phyloP scores from a whole-genome alignment of 768 basidiomycete genomes.

The Infundibulicybe gibba region DNA sequence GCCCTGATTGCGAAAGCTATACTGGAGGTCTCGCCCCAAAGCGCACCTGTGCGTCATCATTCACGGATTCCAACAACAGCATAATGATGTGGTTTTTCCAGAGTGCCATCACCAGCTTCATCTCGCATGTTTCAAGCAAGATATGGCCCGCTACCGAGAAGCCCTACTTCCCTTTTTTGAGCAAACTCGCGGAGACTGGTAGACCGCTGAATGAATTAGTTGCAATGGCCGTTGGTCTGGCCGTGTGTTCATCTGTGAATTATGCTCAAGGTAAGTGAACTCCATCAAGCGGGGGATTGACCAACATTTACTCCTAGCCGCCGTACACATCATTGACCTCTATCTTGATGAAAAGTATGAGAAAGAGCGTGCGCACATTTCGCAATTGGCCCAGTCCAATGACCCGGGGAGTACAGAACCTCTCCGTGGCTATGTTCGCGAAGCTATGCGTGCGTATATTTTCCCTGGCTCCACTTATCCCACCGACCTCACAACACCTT shows the following conservation, averaged over 20 bases:
- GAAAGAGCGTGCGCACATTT: conserved; percentile 32
- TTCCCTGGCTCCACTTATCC: background rate
- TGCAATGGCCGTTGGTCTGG: conserved; percentile 37
- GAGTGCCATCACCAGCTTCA: background rate
- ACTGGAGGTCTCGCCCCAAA: conserved; percentile 11
- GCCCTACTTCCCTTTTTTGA: conserved; percentile 32
- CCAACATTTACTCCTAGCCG: conserved; percentile 16
- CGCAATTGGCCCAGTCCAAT: conserved; percentile 24
- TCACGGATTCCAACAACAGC: background rate
- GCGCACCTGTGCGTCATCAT: conserved; percentile 15
- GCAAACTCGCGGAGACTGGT: conserved; percentile 25
- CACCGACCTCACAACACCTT: background rate
- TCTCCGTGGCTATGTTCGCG: conserved; percentile 43
- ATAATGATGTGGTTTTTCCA: background rate
- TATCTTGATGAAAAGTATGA: conserved; percentile 37
- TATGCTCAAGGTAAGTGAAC: conserved; percentile 36
- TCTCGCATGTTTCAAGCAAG: background rate
- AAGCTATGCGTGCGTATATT: conserved; percentile 37
- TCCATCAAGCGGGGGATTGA: background rate
- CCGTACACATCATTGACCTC: conserved; percentile 44
- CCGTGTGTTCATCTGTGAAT: conserved; percentile 40
- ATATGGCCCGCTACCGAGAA: conserved; percentile 8
- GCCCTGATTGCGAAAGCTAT: conserved; percentile 23
- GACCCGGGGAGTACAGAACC: conserved; percentile 25
- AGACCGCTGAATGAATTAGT: conserved; percentile 33